phyloP scores from a whole-genome alignment of 2,329 filamentous ascomycete species.

The Trichoderma afroharzianum region DNA sequence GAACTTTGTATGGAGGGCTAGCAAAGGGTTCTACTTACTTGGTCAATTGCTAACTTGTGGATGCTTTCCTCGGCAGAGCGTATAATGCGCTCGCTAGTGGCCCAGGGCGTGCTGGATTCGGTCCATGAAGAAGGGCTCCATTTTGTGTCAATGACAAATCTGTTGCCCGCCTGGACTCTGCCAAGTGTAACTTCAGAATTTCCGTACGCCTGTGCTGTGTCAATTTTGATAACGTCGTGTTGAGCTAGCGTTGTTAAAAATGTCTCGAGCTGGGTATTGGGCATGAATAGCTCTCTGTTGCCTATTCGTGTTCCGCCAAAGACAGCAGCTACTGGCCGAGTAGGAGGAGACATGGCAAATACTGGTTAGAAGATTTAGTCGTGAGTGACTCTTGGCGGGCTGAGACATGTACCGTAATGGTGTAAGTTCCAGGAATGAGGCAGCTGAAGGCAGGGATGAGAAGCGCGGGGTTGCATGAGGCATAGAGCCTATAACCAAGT shows the following conservation, averaged over 20 bases:
- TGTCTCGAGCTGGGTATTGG: not conserved
- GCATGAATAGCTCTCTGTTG: conserved; percentile 19
- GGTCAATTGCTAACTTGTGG: conserved; percentile 12
- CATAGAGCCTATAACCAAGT: no score
- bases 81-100: conserved; percentile 9
- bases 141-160: conserved; percentile 21
- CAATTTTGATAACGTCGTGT: conserved; percentile 18
- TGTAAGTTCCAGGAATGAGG: no score
- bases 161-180: conserved; percentile 13
- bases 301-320: conserved; percentile 21
- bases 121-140: conserved; percentile 21
- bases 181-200: conserved; percentile 19
- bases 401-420: no score
- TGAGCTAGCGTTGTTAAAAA: not conserved
- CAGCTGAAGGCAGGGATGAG: no score
- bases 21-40: conserved; percentile 5
- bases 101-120: not conserved
- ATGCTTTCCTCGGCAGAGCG: conserved; percentile 19
- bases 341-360: not conserved
- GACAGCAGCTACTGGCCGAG: conserved; percentile 6
- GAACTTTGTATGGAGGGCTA: not conserved
- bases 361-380: not conserved
- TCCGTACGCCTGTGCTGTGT: conserved; percentile 20
- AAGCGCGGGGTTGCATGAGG: no score
- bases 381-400: no score